These are phyloP conservation scores for Lactarius akahatsu DNA, from an alignment of 768 basidiomycete genomes.

Conservation along the genomic window DNA sequence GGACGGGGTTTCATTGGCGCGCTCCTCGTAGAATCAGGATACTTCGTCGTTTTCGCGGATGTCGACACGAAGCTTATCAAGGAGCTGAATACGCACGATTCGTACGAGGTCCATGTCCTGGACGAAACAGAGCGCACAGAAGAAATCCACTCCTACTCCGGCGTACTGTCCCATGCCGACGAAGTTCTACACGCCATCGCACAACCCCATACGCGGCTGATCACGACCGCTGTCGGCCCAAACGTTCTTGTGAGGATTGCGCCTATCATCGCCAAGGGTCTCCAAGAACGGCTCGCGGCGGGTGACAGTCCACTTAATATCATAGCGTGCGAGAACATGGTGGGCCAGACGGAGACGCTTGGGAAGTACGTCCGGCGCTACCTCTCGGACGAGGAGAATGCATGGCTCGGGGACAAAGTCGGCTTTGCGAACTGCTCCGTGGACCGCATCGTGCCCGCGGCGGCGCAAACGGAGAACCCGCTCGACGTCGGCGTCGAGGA, in stretches of 20 bases:
- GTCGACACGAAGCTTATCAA: conserved; percentile 37
- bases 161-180: conserved; percentile 27
- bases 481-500: conserved; percentile 44
- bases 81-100: conserved; percentile 35
- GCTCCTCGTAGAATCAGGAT: conserved; percentile 39
- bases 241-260: conserved; percentile 39
- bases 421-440: conserved; percentile 46
- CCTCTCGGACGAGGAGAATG: conserved; percentile 35
- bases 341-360: conserved; percentile 38
- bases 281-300: conserved; percentile 34
- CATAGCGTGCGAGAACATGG: conserved; percentile 45
- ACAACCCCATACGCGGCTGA: conserved; percentile 32
- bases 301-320: conserved; percentile 35
- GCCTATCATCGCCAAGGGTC: conserved; percentile 37
- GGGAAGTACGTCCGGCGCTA: conserved; percentile 34
- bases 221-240: conserved; percentile 43
- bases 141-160: conserved; percentile 30
- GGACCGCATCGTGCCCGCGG: conserved; percentile 40
- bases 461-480: conserved; percentile 26
- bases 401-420: conserved; percentile 35
- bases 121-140: conserved; percentile 31
- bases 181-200: conserved; percentile 30
- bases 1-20: conserved; percentile 44
- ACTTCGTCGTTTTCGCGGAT: conserved; percentile 41
- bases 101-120: conserved; percentile 39